These are phyloP conservation scores for Plantago coronopus DNA, from an alignment of 305 asterid genomes.

Conservation along the genomic window DNA sequence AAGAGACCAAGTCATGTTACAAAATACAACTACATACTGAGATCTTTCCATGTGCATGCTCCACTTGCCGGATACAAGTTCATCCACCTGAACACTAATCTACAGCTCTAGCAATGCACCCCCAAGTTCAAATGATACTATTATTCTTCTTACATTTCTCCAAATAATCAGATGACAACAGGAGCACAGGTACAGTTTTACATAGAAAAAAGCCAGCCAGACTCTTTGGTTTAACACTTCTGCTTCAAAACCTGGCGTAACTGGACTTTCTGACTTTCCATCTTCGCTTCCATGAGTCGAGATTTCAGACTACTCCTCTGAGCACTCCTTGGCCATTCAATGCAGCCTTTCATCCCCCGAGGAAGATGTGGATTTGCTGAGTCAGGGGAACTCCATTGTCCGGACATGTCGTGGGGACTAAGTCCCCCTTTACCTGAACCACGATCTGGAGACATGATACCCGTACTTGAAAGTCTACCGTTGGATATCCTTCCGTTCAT, in stretches of 20 bases:
- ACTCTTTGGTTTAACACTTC: constrained; percentile 40
- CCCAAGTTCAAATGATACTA: not conserved
- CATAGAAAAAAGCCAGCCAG: too few species aligned
- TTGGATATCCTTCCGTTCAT: constrained; percentile 53
- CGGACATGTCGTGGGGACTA: constrained; percentile 48
- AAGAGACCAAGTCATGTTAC: not conserved
- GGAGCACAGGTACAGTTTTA: too few species aligned
- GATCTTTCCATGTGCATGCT: not conserved
- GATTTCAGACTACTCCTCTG: constrained; percentile 76
- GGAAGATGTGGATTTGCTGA: constrained; percentile 45
- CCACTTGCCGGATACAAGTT: not conserved
- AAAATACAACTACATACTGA: constrained; percentile 1
- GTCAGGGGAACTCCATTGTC: constrained; percentile 66
- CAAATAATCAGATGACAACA: not conserved
- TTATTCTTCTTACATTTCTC: constrained; percentile 2
- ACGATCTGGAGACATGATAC: constrained; percentile 40
- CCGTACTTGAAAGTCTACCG: constrained; percentile 52
- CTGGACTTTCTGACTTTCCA: constrained; percentile 83
- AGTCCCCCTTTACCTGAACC: constrained; percentile 45
- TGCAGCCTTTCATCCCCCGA: constrained; percentile 79
- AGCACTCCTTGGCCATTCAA: constrained; percentile 69
- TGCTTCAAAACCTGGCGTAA: constrained; percentile 88
- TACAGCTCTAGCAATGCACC: not conserved
- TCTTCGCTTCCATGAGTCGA: constrained; percentile 71
- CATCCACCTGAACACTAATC: not conserved